Evolutionary conservation across 2,329 filamentous ascomycete genomes (phyloP).

Genomic region (Sarocladium oryzae): DNA sequence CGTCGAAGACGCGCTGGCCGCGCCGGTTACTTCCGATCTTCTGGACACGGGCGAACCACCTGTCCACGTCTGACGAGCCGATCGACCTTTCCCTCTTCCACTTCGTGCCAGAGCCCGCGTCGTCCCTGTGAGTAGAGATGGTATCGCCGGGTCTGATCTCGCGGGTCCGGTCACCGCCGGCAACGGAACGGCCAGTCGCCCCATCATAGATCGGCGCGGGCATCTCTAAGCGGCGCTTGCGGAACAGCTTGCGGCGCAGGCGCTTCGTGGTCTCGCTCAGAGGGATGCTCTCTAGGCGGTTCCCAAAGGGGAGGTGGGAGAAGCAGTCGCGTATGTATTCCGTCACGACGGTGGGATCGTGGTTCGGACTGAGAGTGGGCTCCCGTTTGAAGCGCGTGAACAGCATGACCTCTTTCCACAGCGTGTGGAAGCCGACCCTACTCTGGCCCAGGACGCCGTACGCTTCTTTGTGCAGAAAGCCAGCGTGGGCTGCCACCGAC

Average conservation of each 20-base stretch:
- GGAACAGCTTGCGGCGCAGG: conserved; percentile 23
- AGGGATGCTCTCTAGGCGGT: conserved; percentile 36
- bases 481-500: conserved; percentile 50
- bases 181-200: conserved; percentile 17
- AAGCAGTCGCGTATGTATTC: conserved; percentile 62
- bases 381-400: conserved; percentile 27
- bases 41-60: conserved; percentile 69
- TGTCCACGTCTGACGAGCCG: conserved; percentile 36
- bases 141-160: conserved; percentile 39
- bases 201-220: conserved; percentile 17
- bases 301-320: conserved; percentile 52
- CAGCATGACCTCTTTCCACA: conserved; percentile 48
- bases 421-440: conserved; percentile 26
- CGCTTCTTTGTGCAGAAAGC: conserved; percentile 61
- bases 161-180: conserved; percentile 18
- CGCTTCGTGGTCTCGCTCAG: conserved; percentile 20
- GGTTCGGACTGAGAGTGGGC: not conserved
- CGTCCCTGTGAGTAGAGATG: conserved; percentile 40
- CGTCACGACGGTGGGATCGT: conserved; percentile 56
- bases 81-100: conserved; percentile 49
- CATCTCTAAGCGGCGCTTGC: conserved; percentile 21
- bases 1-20: conserved; percentile 44
- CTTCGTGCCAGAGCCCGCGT: conserved; percentile 37
- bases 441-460: conserved; percentile 36
- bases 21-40: conserved; percentile 32